These are phyloP conservation scores for Pachysandra terminalis DNA, from an alignment of 164 flowering plant genomes.

Conservation along the genomic window DNA sequence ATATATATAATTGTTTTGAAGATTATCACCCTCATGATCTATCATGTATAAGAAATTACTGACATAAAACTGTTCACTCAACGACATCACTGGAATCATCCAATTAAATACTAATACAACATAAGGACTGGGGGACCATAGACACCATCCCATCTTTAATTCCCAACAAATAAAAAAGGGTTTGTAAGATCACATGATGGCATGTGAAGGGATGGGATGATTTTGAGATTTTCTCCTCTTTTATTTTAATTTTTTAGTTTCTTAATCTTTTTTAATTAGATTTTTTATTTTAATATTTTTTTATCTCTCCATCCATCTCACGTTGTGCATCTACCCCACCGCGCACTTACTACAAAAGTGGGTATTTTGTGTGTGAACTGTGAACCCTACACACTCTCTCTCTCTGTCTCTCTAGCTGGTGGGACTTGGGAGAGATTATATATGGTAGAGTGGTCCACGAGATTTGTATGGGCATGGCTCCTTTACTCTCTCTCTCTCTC, in stretches of 20 bases:
- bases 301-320: background rate
- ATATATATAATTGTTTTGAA: too few species aligned
- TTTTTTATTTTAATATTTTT: background rate
- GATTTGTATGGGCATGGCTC: conserved; percentile 9
- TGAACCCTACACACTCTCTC: background rate
- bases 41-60: too few species aligned
- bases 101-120: too few species aligned
- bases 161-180: conserved; percentile 9
- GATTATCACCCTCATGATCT: too few species aligned
- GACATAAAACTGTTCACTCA: too few species aligned
- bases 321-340: conserved; percentile 19
- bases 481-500: conserved; percentile 9
- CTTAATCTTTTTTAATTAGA: too few species aligned
- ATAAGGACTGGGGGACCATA: conserved; percentile 31
- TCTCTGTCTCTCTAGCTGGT: conserved; percentile 17
- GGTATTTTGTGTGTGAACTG: background rate
- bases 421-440: too few species aligned
- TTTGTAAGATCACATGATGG: conserved; percentile 33
- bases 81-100: too few species aligned
- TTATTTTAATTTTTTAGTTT: too few species aligned
- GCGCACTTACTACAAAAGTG: conserved; percentile 16
- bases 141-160: too few species aligned
- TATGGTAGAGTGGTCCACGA: conserved; percentile 21
- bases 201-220: conserved; percentile 16
- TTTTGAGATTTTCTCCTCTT: background rate